Percentiles rank a stretch among this genome's conserved stretches.
Conservation (phyloP, 345 rosid species). For the Erodium maritimum region DNA sequence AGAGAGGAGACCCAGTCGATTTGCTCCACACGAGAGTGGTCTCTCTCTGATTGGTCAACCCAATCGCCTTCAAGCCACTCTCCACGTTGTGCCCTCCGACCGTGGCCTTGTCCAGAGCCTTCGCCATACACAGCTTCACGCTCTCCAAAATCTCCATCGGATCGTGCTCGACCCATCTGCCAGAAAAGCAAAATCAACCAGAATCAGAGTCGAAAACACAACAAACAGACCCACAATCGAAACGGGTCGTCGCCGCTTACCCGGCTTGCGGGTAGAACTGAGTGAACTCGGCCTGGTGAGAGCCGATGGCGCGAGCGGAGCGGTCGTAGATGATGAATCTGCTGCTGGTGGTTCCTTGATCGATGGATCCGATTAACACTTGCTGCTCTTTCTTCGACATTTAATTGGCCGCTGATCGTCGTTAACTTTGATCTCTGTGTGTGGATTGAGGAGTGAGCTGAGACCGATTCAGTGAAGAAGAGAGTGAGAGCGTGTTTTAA, state of each 20-base stretch:
- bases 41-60: constrained; percentile 92
- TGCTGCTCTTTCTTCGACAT: constrained; percentile 25
- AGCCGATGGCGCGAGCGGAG: constrained; percentile 36
- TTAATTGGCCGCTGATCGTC: too few relatives aligned
- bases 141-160: constrained; percentile 87
- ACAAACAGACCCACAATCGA: background rate
- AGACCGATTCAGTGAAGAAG: too few relatives aligned
- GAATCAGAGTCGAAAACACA: background rate
- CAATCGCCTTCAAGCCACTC: constrained; percentile 68
- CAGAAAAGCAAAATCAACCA: background rate
- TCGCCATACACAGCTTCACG: constrained; percentile 57
- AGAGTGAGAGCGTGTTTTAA: too few relatives aligned
- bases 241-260: constrained; percentile 24
- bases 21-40: constrained; percentile 83
- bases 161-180: constrained; percentile 95
- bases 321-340: constrained; percentile 78
- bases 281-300: constrained; percentile 93
- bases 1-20: constrained; percentile 68
- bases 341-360: constrained; percentile 94
- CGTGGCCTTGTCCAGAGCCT: constrained; percentile 80
- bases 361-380: constrained; percentile 54
- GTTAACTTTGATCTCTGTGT: too few relatives aligned
- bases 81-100: constrained; percentile 77
- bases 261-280: constrained; percentile 92
- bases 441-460: too few relatives aligned